Evolutionary conservation across 169 alveolate species (phyloP).

Genomic region (Eimeria sp.): DNA sequence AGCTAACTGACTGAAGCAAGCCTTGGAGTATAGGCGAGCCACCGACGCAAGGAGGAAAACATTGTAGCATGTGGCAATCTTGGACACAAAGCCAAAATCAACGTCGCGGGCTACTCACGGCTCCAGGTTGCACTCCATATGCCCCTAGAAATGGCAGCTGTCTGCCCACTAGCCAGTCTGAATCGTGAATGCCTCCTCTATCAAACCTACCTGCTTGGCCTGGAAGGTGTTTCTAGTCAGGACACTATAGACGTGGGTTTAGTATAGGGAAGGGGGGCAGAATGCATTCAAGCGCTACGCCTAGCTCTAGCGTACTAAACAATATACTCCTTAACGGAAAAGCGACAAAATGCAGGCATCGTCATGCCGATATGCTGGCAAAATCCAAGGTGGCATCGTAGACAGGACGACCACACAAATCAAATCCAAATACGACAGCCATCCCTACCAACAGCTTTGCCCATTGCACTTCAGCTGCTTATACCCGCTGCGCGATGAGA

Average conservation of each 20-base stretch:
- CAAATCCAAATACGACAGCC: not conserved
- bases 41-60: not conserved
- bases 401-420: not conserved
- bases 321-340: not conserved
- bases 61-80: not conserved
- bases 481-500: not conserved
- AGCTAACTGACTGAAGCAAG: not conserved
- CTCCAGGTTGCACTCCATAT: not conserved
- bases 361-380: not conserved
- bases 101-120: not conserved
- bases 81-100: not conserved
- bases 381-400: not conserved
- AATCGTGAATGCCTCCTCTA: not conserved
- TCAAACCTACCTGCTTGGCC: constrained; percentile 15
- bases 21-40: not conserved
- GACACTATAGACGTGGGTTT: not conserved
- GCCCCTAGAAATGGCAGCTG: not conserved
- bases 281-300: not conserved
- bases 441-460: not conserved
- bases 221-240: not conserved
- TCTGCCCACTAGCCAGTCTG: not conserved
- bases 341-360: no score
- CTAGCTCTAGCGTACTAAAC: not conserved
- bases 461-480: not conserved
- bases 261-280: not conserved